Percentiles rank a stretch among this genome's conserved stretches.
Conservation (phyloP, 2,329 filamentous ascomycete species). For the Fusarium sterilihyphosum region DNA sequence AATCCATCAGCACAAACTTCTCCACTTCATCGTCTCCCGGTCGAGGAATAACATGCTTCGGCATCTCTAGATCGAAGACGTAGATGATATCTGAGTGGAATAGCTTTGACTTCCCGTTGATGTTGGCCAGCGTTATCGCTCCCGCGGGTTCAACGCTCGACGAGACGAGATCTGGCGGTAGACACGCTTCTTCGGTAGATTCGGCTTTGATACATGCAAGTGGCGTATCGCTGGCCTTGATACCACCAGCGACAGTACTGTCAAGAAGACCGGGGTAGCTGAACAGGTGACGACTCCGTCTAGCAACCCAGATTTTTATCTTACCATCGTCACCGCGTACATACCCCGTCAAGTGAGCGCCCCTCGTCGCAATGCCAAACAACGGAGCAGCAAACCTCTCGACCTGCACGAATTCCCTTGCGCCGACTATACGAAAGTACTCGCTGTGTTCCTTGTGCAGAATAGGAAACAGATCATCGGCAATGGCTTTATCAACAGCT, state of each 20-base stretch:
- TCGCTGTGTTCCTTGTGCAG: slow-evolving; percentile 55
- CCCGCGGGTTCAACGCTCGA: slow-evolving; percentile 42
- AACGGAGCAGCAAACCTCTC: slow-evolving; percentile 71
- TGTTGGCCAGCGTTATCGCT: slow-evolving; percentile 50
- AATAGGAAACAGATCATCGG: slow-evolving; percentile 50
- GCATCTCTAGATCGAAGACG: slow-evolving; percentile 79
- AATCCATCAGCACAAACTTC: slow-evolving; percentile 74
- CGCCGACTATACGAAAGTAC: slow-evolving; percentile 53
- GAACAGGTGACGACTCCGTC: slow-evolving; percentile 71
- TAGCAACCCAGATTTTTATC: slow-evolving; percentile 77
- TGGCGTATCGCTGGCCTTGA: slow-evolving; percentile 72
- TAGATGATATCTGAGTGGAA: slow-evolving; percentile 62
- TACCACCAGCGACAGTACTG: slow-evolving; percentile 82
- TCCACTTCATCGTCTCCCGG: slow-evolving; percentile 84
- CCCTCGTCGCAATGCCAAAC: slow-evolving; percentile 74
- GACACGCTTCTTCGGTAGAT: slow-evolving; percentile 74
- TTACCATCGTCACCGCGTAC: slow-evolving; percentile 51
- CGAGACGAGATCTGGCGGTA: slow-evolving; percentile 44
- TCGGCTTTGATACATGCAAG: slow-evolving; percentile 77
- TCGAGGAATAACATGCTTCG: slow-evolving; percentile 64
- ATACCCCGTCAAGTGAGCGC: slow-evolving; percentile 74
- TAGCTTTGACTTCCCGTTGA: slow-evolving; percentile 40
- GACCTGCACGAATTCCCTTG: slow-evolving; percentile 54
- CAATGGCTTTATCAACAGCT: slow-evolving; percentile 52
- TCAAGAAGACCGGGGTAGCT: slow-evolving; percentile 81